Evolutionary conservation across 768 basidiomycete species (phyloP).

Genomic region (Botryobasidium botryosum): DNA sequence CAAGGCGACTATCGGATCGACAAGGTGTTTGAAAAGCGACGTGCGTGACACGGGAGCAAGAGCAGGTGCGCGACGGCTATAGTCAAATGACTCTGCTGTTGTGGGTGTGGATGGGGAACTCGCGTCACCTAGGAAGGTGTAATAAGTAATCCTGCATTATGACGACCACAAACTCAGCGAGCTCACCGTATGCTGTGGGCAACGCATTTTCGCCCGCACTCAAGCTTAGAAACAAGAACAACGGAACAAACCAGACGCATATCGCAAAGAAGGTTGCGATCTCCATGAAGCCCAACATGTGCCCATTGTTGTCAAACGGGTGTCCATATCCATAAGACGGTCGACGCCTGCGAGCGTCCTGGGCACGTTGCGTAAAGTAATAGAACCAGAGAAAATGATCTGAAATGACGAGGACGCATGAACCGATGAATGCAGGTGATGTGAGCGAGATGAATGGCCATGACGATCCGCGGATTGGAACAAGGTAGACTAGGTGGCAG

Average conservation of each 20-base stretch:
- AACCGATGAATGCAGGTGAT: constrained; percentile 67
- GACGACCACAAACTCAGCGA: not conserved
- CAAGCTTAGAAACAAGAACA: constrained; percentile 89
- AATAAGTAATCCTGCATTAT: too few species aligned
- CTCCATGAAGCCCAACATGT: constrained; percentile 19
- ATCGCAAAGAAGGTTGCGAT: constrained; percentile 32
- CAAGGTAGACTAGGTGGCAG: constrained; percentile 79
- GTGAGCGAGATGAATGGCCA: constrained; percentile 93
- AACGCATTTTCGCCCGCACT: constrained; percentile 95
- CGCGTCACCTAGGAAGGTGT: too few species aligned
- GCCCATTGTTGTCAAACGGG: constrained; percentile 1
- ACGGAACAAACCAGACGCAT: constrained; percentile 40
- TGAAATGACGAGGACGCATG: constrained; percentile 65
- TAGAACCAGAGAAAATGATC: constrained; percentile 98
- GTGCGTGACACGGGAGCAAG: too few species aligned
- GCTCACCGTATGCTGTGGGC: constrained; percentile 27
- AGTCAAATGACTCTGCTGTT: too few species aligned
- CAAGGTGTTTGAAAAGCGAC: too few species aligned
- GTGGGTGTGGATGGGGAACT: too few species aligned
- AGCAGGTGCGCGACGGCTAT: too few species aligned
- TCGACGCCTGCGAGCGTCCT: not conserved
- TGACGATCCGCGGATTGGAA: constrained; percentile 71
- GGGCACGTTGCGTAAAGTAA: constrained; percentile 45
- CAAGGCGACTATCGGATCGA: too few species aligned
- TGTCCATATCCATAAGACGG: not conserved